Evolutionary conservation across 352 stramenopile species (phyloP).

Genomic region (Globisporangium radiosum): DNA sequence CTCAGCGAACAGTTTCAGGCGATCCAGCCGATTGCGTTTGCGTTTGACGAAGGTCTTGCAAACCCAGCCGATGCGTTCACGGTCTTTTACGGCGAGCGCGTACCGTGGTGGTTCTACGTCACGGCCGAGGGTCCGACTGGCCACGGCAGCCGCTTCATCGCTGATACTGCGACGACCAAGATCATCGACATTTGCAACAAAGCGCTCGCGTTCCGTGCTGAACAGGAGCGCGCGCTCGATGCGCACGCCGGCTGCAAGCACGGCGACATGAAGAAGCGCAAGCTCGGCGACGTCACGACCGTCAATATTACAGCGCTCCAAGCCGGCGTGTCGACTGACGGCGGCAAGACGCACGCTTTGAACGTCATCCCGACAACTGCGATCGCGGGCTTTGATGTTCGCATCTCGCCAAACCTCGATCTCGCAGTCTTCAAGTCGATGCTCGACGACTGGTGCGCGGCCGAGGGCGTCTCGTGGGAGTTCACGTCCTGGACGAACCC

Average conservation of each 20-base stretch:
- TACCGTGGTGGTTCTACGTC: slow-evolving; percentile 90
- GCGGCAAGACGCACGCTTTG: slow-evolving; percentile 79
- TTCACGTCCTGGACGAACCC: slow-evolving; percentile 25
- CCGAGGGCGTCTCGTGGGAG: slow-evolving; percentile 74
- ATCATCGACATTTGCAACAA: slow-evolving; percentile 88
- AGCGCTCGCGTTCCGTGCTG: slow-evolving; percentile 82
- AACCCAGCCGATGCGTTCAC: slow-evolving; percentile 88
- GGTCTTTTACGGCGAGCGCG: slow-evolving; percentile 95
- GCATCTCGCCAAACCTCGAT: slow-evolving; percentile 83
- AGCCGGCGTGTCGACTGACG: slow-evolving; percentile 75
- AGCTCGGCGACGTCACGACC: slow-evolving; percentile 91
- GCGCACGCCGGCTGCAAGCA: slow-evolving; percentile 84
- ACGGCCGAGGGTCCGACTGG: slow-evolving; percentile 70
- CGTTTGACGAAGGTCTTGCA: slow-evolving; percentile 94
- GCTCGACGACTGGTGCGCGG: slow-evolving; percentile 85
- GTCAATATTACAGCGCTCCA: slow-evolving; percentile 92
- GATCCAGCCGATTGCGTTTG: slow-evolving; percentile 83
- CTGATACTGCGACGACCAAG: slow-evolving; percentile 93
- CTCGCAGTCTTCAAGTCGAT: slow-evolving; percentile 72
- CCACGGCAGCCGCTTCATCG: slow-evolving; percentile 93
- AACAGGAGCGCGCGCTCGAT: slow-evolving; percentile 82
- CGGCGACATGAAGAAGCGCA: slow-evolving; percentile 84
- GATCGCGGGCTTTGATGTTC: slow-evolving; percentile 89
- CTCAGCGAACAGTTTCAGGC: slow-evolving; percentile 74
- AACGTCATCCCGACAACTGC: slow-evolving; percentile 92